Base-by-base conservation (phyloP, 228 moss, liverwort and hornwort species). In the Sphagnum magellanicum region DNA sequence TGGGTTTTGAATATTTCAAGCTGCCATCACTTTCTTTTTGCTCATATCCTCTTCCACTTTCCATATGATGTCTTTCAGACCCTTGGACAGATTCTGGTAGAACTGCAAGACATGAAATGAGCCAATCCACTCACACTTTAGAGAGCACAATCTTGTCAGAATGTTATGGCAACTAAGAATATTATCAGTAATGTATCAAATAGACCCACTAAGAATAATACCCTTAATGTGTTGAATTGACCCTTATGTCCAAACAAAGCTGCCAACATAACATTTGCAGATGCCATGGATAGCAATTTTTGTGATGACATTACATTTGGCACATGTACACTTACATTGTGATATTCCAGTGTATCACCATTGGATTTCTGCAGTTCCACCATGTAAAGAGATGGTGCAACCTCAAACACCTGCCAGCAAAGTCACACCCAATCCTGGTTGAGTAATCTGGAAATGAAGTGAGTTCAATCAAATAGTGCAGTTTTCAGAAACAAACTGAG, bases 311-410 rank as follows among this genome's bases (percentile, higher is more conserved):
- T 32, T 2, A 32, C 3, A 32, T 32, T 32, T 32, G 32, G 32
- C 32, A 32, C 32, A 32, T 65, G 8, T 4, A 50, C 4, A 10
- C 84, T 73, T 60, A 84, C 84, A 75, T 81, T 81, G 57, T 85
- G 85, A 62, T 85, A 85, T 55, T 85, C 85, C 14, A 85, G 67
- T 9, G 85, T 85, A 67, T 85, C 85, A 51, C 85, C 85, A 67
- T 79, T 76, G 1, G 76, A 48, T 72, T 85, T 85, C 48, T 78
- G 79, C 9, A 85, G 70, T 70, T 85, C 85, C 51, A 85, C 85
- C 85, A 85, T 85, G 64, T 76, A 85, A 53, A 85, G 76, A 68
- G 81, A 81, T 0, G 85, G 85, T 6, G 85, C 85, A 17, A 85
- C 85, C 66, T 84, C 80, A 76, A 84, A 84, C 49, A 84, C 84